Conservation (phyloP, 345 rosid genomes). For the Eutrema yunnanense region DNA sequence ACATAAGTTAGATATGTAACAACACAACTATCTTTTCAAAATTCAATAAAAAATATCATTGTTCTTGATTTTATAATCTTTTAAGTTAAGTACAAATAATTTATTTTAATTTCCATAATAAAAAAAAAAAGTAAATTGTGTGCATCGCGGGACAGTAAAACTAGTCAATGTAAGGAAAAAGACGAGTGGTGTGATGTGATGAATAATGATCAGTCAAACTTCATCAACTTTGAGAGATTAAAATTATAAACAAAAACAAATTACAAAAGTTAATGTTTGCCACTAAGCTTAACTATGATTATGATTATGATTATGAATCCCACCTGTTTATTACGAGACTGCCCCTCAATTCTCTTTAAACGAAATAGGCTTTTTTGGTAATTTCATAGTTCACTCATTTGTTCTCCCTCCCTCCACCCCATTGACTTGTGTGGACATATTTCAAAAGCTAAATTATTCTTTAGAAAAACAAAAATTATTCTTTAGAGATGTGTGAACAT, state of each 20-base stretch:
- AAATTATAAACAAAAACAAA: slow-evolving; percentile 6
- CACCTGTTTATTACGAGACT: neutral
- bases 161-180: no score
- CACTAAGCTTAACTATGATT: slow-evolving; percentile 42
- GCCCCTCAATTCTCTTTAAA: neutral
- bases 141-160: no score
- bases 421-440: slow-evolving; percentile 25
- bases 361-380: neutral
- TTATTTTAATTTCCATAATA: no score
- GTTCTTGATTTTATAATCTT: no score
- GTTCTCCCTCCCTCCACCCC: neutral
- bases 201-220: slow-evolving; percentile 39
- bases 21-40: no score
- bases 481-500: slow-evolving; percentile 23
- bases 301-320: slow-evolving; percentile 32
- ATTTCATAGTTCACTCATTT: neutral
- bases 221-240: slow-evolving; percentile 44
- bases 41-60: no score
- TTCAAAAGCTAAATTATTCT: slow-evolving; percentile 6
- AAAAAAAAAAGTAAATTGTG: no score
- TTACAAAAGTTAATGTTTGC: slow-evolving; percentile 39
- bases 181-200: slow-evolving; percentile 11
- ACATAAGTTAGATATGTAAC: no score
- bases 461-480: neutral
- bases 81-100: no score